phyloP scores from a whole-genome alignment of 177 flowering plant genomes.

The Telopea speciosissima region DNA sequence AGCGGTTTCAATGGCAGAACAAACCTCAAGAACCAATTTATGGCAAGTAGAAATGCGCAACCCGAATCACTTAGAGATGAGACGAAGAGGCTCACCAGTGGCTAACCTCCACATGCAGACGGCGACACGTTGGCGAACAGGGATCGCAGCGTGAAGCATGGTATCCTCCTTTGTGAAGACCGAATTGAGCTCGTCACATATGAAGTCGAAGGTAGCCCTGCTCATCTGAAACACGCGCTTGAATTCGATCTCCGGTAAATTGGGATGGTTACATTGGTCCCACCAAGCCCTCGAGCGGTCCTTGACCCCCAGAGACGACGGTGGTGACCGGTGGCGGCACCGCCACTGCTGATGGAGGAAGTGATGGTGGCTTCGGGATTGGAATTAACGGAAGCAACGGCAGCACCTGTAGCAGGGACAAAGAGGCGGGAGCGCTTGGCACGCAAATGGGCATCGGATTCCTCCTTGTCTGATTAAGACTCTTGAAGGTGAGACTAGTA shows the following conservation, averaged over 20 bases:
- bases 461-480: constrained; percentile 19
- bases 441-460: constrained; percentile 14
- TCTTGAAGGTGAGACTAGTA: constrained; percentile 22
- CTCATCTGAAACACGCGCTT: constrained; percentile 60
- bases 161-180: constrained; percentile 71
- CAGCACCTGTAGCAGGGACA: constrained; percentile 3
- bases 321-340: constrained; percentile 23
- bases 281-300: constrained; percentile 78
- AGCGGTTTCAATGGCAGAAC: constrained; percentile 49
- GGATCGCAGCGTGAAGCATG: constrained; percentile 73
- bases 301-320: constrained; percentile 82
- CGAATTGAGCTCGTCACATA: constrained; percentile 60
- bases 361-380: constrained; percentile 10
- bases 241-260: constrained; percentile 68
- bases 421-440: constrained; percentile 23
- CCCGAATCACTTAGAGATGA: constrained; percentile 78
- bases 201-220: constrained; percentile 63
- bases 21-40: constrained; percentile 77
- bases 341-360: background rate
- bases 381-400: constrained; percentile 7
- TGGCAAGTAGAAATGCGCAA: constrained; percentile 88
- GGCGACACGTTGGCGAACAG: constrained; percentile 78
- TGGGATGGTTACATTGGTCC: constrained; percentile 52
- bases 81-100: constrained; percentile 81
- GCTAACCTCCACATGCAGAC: constrained; percentile 86